Base-by-base conservation (phyloP, 2,329 filamentous ascomycete species). In the Scleromitrula shiraiana region DNA sequence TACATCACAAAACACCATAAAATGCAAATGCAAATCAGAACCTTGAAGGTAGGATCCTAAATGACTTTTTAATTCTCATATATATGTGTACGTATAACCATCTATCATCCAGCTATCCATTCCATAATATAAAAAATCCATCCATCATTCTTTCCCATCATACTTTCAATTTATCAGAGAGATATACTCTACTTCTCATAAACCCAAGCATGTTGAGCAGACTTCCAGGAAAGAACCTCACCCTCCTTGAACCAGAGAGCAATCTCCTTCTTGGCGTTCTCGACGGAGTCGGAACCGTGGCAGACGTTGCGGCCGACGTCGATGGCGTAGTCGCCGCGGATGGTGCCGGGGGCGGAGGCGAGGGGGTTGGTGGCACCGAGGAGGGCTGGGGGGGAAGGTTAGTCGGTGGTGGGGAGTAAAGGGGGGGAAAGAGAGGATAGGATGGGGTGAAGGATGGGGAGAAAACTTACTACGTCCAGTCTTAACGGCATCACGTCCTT, bases 221-320 rank as follows among this genome's bases (percentile, higher is more conserved):
- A 76, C 80, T 93, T 91, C 82, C 86, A 97, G 74, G 68, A 77
- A 73, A 88, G 73, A 66, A 95, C 69, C 73, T 97, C 93, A 62
- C 81, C 82, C 62, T 86, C 76, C 74, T 85, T 83, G 86, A 98
- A 98, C 93, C 93, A 98, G 69, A 97, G 83, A 66, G 84, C 85
- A 69, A 98, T 98, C 80, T 98, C 93, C 87, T 97, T 96, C 85
- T 97, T 82, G 74, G 93, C 93, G 77, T 82, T 95, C 83, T 98
- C 93, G 73, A 98, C 91, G 69, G 79, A 83, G 81, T 98, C 93
- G 73, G 89, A 96, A 70, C 93, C 93, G 83, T 98, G 93, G 87
- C 91, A 97, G 76, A 97, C 89, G 80, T 98, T 98, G 72, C 91
- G 88, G 75, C 93, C 93, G 68, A 89, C 84, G 65, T 88, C 83